Evolutionary conservation across 345 rosid species (phyloP).

Genomic region (Acer campestre): DNA sequence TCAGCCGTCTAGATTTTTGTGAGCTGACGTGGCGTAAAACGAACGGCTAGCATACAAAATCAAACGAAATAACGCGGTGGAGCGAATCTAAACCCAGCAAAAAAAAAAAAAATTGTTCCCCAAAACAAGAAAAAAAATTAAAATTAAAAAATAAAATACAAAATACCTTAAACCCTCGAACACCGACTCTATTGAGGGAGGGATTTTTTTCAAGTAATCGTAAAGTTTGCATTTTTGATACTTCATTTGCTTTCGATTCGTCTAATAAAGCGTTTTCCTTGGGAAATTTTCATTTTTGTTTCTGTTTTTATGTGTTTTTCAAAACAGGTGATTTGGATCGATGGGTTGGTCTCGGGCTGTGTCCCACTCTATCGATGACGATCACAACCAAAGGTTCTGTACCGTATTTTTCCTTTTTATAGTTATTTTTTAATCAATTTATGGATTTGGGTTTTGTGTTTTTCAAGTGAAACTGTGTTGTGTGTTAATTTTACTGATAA

Average conservation of each 20-base stretch:
- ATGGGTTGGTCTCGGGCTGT: conserved; percentile 58
- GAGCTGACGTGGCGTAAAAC: not conserved
- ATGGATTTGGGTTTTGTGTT: not conserved
- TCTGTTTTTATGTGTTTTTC: conserved; percentile 7
- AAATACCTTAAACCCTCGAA: not conserved
- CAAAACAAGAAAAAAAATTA: no score
- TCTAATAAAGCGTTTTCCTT: not conserved
- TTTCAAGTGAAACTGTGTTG: not conserved
- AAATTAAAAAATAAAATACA: not conserved
- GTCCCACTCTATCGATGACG: conserved; percentile 47
- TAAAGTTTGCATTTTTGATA: not conserved
- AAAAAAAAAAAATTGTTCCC: no score
- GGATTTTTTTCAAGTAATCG: not conserved
- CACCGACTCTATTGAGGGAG: not conserved
- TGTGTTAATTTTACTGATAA: not conserved
- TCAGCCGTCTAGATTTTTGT: not conserved
- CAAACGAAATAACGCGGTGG: not conserved
- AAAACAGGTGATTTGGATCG: conserved; percentile 30
- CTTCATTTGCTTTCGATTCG: not conserved
- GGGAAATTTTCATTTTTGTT: not conserved
- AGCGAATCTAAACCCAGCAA: not conserved
- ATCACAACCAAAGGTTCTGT: conserved; percentile 44
- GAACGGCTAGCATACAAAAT: not conserved
- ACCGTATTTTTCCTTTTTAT: not conserved
- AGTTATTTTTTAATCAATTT: not conserved